Base-by-base conservation (phyloP, 306 rosid genomes). In the Prunus salicina region DNA sequence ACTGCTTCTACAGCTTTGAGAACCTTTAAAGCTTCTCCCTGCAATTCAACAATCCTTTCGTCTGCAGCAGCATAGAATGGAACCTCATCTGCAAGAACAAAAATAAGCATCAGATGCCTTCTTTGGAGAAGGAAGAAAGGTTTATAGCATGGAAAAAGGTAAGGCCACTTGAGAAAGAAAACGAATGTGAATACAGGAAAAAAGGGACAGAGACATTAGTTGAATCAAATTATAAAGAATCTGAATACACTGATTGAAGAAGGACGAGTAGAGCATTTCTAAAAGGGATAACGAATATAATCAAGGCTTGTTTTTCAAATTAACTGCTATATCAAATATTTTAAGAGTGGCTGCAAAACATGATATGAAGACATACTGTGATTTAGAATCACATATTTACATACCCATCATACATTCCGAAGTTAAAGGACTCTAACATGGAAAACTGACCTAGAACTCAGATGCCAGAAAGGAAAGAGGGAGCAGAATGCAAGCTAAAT, bases 1-100 rank as follows among this genome's bases (percentile, higher is more conserved):
- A 96, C 98, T 38, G 96, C 93, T 88, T 91, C 99, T 24, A 96
- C 74, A 78, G 89, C 99, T 82, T 79, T 91, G 64, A 89, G 93
- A 81, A 96, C 99, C 87, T 91, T 96, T 20, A 82, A 78, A 71
- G 89, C 82, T 86, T 96, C 99, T 72, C 99, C 99, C 80, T 96
- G 99, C 77, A 93, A 74, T 69, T 96, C 99, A 41, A 96, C 91
- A 77, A 93, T 88, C 87, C 99, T 91, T 91, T 96, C 99, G 55
- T 93, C 97, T 20, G 88, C 72, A 64, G 90, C 91, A 72, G 90
- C 97, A 84, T 96, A 96, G 80, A 86, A 89, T 24, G 97, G 99
- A 76, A 87, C 92, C 74, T 96, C 99, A 53, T 92, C 99, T 96
- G 84, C 81, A 58, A 75, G 62, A 65, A 80, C 72, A 74, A 60